Conservation (phyloP, 148 eudicot species). For the Camellia lanceoleosa region DNA sequence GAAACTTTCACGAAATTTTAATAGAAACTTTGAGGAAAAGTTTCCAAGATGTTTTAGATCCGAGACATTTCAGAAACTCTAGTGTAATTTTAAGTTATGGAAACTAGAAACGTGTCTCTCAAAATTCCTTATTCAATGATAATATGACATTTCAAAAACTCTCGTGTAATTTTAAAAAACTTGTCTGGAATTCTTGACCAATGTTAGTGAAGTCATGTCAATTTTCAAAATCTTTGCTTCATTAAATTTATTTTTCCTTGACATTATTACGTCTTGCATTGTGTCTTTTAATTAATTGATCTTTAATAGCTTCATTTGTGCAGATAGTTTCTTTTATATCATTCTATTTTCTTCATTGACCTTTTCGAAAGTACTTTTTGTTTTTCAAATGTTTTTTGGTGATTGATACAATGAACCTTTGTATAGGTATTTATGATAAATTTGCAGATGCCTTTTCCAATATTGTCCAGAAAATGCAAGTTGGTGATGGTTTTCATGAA, state of each 20-base stretch:
- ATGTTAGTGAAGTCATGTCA: not conserved
- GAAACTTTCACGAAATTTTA: too few relatives aligned
- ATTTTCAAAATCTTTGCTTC: not conserved
- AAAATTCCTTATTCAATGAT: too few relatives aligned
- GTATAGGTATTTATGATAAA: slow-evolving; percentile 80
- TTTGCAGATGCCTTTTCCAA: slow-evolving; percentile 71
- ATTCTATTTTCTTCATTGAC: not conserved
- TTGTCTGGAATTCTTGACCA: not conserved
- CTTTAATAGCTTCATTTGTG: not conserved
- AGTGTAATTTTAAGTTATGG: too few relatives aligned
- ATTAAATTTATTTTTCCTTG: not conserved
- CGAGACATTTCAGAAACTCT: too few relatives aligned
- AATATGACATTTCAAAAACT: too few relatives aligned
- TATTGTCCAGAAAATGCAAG: slow-evolving; percentile 85
- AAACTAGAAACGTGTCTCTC: too few relatives aligned
- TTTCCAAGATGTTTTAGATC: too few relatives aligned
- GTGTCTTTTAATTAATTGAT: not conserved
- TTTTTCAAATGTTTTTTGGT: not conserved
- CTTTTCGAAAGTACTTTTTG: slow-evolving; percentile 6
- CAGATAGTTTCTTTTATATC: not conserved
- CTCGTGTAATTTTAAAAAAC: too few relatives aligned
- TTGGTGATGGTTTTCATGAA: slow-evolving; percentile 89
- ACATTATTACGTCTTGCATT: not conserved
- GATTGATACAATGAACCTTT: slow-evolving; percentile 6
- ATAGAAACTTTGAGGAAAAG: too few relatives aligned